phyloP scores from a whole-genome alignment of 2,329 filamentous ascomycete species.

The Tetracladium maxilliforme region DNA sequence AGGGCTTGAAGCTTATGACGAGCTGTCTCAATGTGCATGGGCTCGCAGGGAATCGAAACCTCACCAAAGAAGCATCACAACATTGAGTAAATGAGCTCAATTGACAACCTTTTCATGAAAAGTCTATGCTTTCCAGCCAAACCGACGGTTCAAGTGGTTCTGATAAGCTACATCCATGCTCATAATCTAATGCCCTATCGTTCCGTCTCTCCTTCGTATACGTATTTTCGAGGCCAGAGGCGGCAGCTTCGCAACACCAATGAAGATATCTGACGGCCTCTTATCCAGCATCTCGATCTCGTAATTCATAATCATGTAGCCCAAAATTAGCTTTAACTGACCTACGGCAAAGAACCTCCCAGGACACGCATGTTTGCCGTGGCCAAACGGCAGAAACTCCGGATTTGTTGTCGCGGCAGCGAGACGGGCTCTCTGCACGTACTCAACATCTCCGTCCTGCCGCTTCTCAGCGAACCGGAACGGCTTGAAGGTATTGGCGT shows the following conservation, averaged over 20 bases:
- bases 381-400: constrained; percentile 8
- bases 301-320: constrained; percentile 6
- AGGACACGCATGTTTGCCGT: constrained; percentile 9
- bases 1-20: too few relatives aligned
- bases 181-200: constrained; percentile 3
- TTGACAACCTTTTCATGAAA: too few relatives aligned
- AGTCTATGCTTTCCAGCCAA: too few relatives aligned
- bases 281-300: constrained; percentile 8
- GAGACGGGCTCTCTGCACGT: constrained; percentile 8
- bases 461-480: constrained; percentile 20
- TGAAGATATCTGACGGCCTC: constrained; percentile 16
- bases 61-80: too few relatives aligned
- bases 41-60: too few relatives aligned
- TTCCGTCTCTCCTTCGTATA: constrained; percentile 8
- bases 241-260: constrained; percentile 12
- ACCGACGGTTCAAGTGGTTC: too few relatives aligned
- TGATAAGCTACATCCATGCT: too few relatives aligned
- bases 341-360: constrained; percentile 10
- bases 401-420: constrained; percentile 11
- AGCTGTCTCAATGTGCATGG: too few relatives aligned
- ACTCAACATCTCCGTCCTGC: constrained; percentile 1
- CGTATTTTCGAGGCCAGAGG: constrained; percentile 13
- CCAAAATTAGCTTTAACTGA: constrained; percentile 8
- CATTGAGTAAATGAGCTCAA: too few relatives aligned
- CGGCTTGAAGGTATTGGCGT: constrained; percentile 17